These are phyloP conservation scores for Verticillium albo-atrum DNA, from an alignment of 2,329 filamentous ascomycete genomes.

Conservation along the genomic window DNA sequence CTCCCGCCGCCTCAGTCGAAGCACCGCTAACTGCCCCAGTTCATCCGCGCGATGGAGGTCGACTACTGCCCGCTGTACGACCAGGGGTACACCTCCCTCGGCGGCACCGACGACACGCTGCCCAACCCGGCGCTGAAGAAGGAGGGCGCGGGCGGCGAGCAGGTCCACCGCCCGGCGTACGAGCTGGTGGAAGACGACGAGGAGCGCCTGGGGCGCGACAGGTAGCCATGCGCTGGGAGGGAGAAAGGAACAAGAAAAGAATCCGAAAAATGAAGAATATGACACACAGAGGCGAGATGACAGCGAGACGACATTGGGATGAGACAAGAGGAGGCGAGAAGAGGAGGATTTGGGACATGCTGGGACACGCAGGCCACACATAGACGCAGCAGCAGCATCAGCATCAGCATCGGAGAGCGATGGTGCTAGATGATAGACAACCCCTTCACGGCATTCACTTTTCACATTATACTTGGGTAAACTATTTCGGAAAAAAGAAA, in stretches of 20 bases:
- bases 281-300: not conserved
- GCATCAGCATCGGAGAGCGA: not conserved
- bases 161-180: slow-evolving; percentile 66
- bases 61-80: slow-evolving; percentile 88
- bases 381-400: not conserved
- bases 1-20: not conserved
- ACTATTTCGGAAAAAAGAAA: no score
- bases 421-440: not conserved
- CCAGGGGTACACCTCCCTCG: slow-evolving; percentile 84
- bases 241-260: not conserved
- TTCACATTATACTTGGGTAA: no score
- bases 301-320: not conserved
- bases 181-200: slow-evolving; percentile 70
- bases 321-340: not conserved
- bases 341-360: not conserved
- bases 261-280: not conserved
- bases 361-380: not conserved
- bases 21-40: slow-evolving; percentile 39
- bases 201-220: slow-evolving; percentile 72
- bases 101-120: slow-evolving; percentile 81
- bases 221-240: slow-evolving; percentile 20
- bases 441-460: not conserved
- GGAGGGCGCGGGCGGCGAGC: slow-evolving; percentile 22
- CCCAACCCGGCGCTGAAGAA: slow-evolving; percentile 73
- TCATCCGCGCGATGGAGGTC: slow-evolving; percentile 73